Evolutionary conservation across 139 green algal genomes (phyloP), one percentile per base, ranked within the genome.

Genomic region (Chloropicon primus): DNA sequence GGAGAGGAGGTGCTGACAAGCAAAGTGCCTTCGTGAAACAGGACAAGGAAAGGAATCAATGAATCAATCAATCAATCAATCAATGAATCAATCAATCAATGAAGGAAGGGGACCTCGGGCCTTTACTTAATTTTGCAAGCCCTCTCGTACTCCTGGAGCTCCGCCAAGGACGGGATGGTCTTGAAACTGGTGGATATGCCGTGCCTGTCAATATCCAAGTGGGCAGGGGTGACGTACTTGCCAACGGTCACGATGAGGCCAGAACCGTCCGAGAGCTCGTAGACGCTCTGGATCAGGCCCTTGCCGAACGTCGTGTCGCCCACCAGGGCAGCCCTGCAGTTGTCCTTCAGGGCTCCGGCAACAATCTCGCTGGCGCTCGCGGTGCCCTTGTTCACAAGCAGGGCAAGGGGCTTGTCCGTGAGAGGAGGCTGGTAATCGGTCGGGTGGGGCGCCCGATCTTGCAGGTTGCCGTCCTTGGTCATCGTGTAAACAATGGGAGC

Each of bases 311-410:
- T 98, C 22, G 62, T 82, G 75, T 94, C 87, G 2, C 93, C 95
- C 22, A 90, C 87, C 10, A 98, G 86, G 0, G 27, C 53, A 0
- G 85, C 91, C 2, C 93, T 85, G 10, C 80, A 76, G 84, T 91
- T 96, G 86, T 99, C 95, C 77, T 97, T 88, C 27, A 99, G 81
- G 0, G 95, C 95, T 22, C 94, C 95, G 0, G 94, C 88, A 27
- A 99, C 82, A 28, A 99, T 93, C 89, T 98, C 94, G 22, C 86
- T 89, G 2, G 94, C 94, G 74, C 85, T 93, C 1, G 93, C 94
- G 2, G 94, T 98, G n/a, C 94, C 93, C 27, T 90, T 90, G 84
- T 99, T 98, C 41, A 98, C 93, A 27, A 98, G 87, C 74, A 97
- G n/a, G 22, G 22, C 22, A 54, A 75, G 76, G 10, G 22, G 41